phyloP scores from a whole-genome alignment of 2,329 filamentous ascomycete species.

The Cordyceps militaris region DNA sequence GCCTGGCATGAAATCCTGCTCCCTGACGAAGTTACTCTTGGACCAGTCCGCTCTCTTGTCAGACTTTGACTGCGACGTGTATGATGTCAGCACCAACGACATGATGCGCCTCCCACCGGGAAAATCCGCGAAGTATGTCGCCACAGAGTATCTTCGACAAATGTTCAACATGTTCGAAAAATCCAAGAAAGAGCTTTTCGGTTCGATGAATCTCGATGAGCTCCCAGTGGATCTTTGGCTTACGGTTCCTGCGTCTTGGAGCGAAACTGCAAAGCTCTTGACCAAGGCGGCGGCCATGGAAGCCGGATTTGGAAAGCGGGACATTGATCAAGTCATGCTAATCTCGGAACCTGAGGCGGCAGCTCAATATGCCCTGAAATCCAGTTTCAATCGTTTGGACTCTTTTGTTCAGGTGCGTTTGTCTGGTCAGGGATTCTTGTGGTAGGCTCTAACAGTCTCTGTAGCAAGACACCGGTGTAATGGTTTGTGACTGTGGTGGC shows the following conservation, averaged over 20 bases:
- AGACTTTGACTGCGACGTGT: neutral
- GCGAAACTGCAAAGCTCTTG: slow-evolving; percentile 11
- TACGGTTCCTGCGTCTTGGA: slow-evolving; percentile 15
- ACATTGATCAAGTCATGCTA: slow-evolving; percentile 11
- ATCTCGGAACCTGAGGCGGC: slow-evolving; percentile 16
- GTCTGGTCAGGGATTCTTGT: too few relatives aligned
- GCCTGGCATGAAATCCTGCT: neutral
- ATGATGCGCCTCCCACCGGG: neutral
- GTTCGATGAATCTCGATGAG: neutral
- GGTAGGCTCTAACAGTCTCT: neutral
- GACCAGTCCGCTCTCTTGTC: neutral
- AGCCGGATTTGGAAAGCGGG: neutral
- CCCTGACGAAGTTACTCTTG: neutral
- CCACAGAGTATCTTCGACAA: neutral
- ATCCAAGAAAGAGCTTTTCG: slow-evolving; percentile 5
- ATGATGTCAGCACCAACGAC: neutral
- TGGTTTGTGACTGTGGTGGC: slow-evolving; percentile 7
- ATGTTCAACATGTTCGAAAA: neutral
- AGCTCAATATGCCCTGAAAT: slow-evolving; percentile 8
- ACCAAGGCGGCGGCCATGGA: slow-evolving; percentile 10
- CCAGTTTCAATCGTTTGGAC: slow-evolving; percentile 1
- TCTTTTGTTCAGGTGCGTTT: slow-evolving; percentile 45
- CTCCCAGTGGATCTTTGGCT: slow-evolving; percentile 14
- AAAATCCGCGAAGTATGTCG: neutral
- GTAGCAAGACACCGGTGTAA: neutral